Evolutionary conservation across 1,284 basidiomycete genomes (phyloP).

Genomic region (Sporisorium iseilematis-ciliati): DNA sequence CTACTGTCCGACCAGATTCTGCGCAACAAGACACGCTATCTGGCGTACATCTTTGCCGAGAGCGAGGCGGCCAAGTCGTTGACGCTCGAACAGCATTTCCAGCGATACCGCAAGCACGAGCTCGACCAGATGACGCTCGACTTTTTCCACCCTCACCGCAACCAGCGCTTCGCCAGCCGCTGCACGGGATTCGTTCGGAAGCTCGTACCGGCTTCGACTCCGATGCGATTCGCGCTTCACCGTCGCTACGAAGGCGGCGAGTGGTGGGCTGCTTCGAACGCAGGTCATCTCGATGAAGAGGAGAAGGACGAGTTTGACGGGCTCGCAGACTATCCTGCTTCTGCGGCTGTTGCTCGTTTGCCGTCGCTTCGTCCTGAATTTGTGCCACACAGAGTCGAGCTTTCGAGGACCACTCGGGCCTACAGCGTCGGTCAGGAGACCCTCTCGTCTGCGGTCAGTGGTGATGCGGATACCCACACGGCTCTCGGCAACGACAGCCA

Average conservation of each 20-base stretch:
- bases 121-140: slow-evolving; percentile 72
- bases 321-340: slow-evolving; percentile 61
- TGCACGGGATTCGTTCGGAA: slow-evolving; percentile 72
- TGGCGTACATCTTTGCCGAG: slow-evolving; percentile 59
- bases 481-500: slow-evolving; percentile 9
- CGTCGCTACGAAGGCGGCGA: slow-evolving; percentile 33
- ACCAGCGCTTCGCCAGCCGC: slow-evolving; percentile 71
- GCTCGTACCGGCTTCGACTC: slow-evolving; percentile 69
- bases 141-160: slow-evolving; percentile 70
- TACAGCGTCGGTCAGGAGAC: slow-evolving; percentile 30
- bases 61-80: background rate
- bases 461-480: background rate
- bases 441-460: slow-evolving; percentile 4
- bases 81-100: slow-evolving; percentile 34
- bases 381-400: slow-evolving; percentile 3
- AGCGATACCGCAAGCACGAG: slow-evolving; percentile 71
- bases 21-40: slow-evolving; percentile 66
- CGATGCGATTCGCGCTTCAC: slow-evolving; percentile 70
- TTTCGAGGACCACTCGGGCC: background rate
- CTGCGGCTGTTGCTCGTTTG: slow-evolving; percentile 38
- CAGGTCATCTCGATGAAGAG: slow-evolving; percentile 67
- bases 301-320: slow-evolving; percentile 69
- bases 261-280: background rate
- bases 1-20: slow-evolving; percentile 60
- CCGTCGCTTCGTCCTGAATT: slow-evolving; percentile 26